Conservation (phyloP, 176 grass and related monocot genomes). For the Triticum timopheevii region DNA sequence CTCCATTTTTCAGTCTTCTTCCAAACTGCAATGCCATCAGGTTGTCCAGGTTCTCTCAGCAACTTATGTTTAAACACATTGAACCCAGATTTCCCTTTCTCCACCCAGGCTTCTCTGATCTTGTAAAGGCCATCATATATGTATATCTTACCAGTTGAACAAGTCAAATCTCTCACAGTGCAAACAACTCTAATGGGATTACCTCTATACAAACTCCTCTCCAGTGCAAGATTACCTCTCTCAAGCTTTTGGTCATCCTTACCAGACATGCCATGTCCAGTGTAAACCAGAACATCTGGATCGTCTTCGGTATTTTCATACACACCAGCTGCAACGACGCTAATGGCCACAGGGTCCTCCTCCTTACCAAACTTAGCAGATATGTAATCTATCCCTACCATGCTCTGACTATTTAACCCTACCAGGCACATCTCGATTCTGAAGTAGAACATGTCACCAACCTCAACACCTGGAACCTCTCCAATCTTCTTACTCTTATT, state of each 20-base stretch:
- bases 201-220: conserved; percentile 46
- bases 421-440: conserved; percentile 81
- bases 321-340: conserved; percentile 68
- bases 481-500: conserved; percentile 71
- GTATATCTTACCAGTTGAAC: conserved; percentile 44
- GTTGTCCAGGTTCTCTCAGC: conserved; percentile 48
- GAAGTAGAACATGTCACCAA: conserved; percentile 90
- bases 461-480: conserved; percentile 55
- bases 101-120: conserved; percentile 54
- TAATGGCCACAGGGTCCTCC: conserved; percentile 48
- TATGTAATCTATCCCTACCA: conserved; percentile 61
- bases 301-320: conserved; percentile 71
- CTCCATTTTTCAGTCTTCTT: conserved; percentile 56
- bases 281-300: conserved; percentile 42
- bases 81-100: conserved; percentile 70
- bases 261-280: conserved; percentile 47
- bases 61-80: conserved; percentile 64
- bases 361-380: conserved; percentile 39
- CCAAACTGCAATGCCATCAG: conserved; percentile 52
- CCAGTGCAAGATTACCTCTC: conserved; percentile 56
- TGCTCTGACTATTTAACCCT: conserved; percentile 55
- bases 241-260: conserved; percentile 61
- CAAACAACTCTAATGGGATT: conserved; percentile 52
- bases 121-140: conserved; percentile 66
- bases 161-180: conserved; percentile 37